These are phyloP conservation scores for Blepharisma japonicum DNA, from an alignment of 73 alveolate genomes.

Conservation along the genomic window DNA sequence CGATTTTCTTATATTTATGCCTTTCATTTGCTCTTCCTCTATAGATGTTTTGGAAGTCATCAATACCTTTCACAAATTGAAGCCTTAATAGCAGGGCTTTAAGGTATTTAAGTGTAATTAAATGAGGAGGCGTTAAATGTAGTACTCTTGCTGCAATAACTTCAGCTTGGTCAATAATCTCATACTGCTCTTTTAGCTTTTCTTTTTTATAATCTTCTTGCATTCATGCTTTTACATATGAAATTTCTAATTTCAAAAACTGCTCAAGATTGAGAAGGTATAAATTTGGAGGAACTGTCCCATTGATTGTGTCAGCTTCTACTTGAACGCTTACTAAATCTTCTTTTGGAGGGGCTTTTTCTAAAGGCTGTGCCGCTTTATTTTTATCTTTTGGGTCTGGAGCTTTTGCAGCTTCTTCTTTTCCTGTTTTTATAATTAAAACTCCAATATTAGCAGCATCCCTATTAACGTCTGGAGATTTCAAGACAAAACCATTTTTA, in stretches of 20 bases:
- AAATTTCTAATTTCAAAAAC: background rate
- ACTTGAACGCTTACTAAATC: background rate
- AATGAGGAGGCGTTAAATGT: constrained; percentile 7
- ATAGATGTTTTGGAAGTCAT: constrained; percentile 11
- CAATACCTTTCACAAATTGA: background rate
- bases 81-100: background rate
- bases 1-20: background rate
- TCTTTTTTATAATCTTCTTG: background rate
- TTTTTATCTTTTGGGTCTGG: constrained; percentile 26
- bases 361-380: background rate
- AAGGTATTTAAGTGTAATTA: background rate
- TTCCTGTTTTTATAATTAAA: background rate
- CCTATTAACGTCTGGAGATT: background rate
- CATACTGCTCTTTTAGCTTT: background rate
- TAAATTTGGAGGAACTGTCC: background rate
- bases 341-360: constrained; percentile 5
- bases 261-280: background rate
- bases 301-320: constrained; percentile 5
- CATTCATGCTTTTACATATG: background rate
- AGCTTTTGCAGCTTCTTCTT: constrained; percentile 1
- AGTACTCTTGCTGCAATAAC: background rate
- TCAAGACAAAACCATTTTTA: constrained; percentile 9
- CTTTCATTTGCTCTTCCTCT: background rate
- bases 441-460: background rate
- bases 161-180: background rate